Evolutionary conservation across 768 basidiomycete genomes (phyloP).

Genomic region (Infundibulicybe gibba): DNA sequence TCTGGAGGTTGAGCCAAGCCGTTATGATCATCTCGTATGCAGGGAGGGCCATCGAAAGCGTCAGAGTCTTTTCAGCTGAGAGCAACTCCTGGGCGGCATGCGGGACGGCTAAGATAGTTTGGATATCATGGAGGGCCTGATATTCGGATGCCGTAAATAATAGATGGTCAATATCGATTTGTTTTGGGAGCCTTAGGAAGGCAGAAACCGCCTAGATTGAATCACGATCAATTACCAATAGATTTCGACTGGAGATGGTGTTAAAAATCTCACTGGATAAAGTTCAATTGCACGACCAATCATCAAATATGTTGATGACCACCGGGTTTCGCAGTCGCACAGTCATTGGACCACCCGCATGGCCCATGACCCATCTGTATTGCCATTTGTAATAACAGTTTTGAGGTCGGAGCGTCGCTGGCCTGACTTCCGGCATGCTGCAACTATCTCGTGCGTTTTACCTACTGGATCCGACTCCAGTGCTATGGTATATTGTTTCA

Average conservation of each 20-base stretch:
- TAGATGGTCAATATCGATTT: constrained; percentile 10
- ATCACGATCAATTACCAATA: neutral
- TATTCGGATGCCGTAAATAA: constrained; percentile 6
- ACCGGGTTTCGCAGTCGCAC: constrained; percentile 26
- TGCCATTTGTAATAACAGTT: constrained; percentile 19
- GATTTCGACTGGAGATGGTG: neutral
- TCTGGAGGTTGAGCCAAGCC: constrained; percentile 8
- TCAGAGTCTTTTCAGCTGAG: constrained; percentile 28
- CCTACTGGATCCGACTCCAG: constrained; percentile 21
- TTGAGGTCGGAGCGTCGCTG: constrained; percentile 22
- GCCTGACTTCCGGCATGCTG: constrained; percentile 25
- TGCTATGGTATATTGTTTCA: constrained; percentile 11
- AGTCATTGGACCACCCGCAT: constrained; percentile 20
- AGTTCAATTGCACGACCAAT: constrained; percentile 26
- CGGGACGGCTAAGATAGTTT: constrained; percentile 18
- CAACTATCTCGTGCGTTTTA: constrained; percentile 17
- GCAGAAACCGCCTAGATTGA: too few species aligned
- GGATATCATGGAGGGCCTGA: constrained; percentile 23
- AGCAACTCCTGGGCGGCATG: constrained; percentile 28
- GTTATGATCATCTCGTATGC: constrained; percentile 25
- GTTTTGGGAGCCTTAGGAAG: neutral
- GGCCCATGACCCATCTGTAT: constrained; percentile 11
- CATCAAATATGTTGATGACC: constrained; percentile 33
- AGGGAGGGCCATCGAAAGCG: constrained; percentile 25
- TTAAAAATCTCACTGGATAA: constrained; percentile 20